phyloP scores from a whole-genome alignment of 1,139 yeast genomes.

The Tardiomyces digboiensis region DNA sequence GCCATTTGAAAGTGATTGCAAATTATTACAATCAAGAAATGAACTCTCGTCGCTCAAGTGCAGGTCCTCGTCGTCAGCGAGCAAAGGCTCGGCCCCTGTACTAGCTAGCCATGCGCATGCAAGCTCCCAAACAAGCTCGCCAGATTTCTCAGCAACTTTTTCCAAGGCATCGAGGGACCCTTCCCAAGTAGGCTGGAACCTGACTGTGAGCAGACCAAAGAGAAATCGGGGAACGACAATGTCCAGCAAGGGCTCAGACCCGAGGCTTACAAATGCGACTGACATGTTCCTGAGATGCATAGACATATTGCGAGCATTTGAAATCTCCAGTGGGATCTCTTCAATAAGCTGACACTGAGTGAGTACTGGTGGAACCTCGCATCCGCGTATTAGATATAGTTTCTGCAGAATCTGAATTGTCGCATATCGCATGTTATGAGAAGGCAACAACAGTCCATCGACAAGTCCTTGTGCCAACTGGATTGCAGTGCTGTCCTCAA shows the following conservation, averaged over 20 bases:
- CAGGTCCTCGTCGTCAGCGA: not conserved
- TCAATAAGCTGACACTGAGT: conserved; percentile 49
- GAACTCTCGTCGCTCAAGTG: not conserved
- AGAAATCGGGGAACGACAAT: conserved; percentile 44
- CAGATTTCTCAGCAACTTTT: conserved; percentile 34
- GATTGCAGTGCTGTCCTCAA: not conserved
- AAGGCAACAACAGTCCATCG: conserved; percentile 7
- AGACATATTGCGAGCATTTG: conserved; percentile 68
- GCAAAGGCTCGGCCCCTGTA: not conserved
- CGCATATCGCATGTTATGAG: conserved; percentile 37
- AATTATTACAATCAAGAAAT: not conserved
- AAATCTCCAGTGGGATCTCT: conserved; percentile 57
- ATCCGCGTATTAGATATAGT: conserved; percentile 22
- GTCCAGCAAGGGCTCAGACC: conserved; percentile 31
- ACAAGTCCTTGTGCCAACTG: not conserved
- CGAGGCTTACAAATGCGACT: conserved; percentile 34
- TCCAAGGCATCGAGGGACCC: conserved; percentile 58
- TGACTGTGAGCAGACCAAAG: conserved; percentile 66
- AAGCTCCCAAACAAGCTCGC: conserved; percentile 48
- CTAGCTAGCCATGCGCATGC: conserved; percentile 31
- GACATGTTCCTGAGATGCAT: conserved; percentile 60
- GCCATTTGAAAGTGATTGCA: not conserved
- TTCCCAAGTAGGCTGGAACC: conserved; percentile 82
- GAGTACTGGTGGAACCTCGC: conserved; percentile 21
- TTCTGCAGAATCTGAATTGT: conserved; percentile 35